phyloP scores from a whole-genome alignment of 2,329 filamentous ascomycete genomes.

The Fusarium pseudoanthophilum region DNA sequence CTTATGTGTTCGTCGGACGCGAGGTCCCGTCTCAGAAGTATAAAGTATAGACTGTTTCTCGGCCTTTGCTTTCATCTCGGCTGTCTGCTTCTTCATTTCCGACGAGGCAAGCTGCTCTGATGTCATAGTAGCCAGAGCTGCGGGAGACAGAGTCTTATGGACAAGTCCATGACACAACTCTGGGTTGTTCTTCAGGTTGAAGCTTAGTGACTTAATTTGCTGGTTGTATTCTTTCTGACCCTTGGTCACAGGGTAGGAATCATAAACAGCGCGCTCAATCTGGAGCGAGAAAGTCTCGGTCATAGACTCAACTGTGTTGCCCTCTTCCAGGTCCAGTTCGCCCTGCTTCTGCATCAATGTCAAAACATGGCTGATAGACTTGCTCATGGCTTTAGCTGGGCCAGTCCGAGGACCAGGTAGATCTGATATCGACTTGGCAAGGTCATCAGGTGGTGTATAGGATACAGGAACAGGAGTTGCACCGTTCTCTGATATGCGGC shows the following conservation, averaged over 20 bases:
- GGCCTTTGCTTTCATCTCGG: constrained; percentile 78
- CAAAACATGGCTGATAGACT: constrained; percentile 74
- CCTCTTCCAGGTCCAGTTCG: constrained; percentile 70
- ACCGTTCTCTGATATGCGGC: constrained; percentile 66
- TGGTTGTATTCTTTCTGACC: constrained; percentile 62
- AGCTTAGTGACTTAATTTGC: constrained; percentile 80
- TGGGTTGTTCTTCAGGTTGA: constrained; percentile 90
- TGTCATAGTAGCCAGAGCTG: constrained; percentile 87
- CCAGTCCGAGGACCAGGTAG: constrained; percentile 73
- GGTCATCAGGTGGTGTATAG: constrained; percentile 63
- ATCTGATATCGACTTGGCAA: constrained; percentile 62
- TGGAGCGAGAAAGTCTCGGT: constrained; percentile 78
- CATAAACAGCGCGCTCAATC: constrained; percentile 78
- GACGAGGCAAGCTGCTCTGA: constrained; percentile 92
- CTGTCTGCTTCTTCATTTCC: constrained; percentile 82
- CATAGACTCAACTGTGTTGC: constrained; percentile 70
- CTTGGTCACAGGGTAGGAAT: constrained; percentile 61
- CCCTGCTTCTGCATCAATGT: constrained; percentile 73
- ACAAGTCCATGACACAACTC: constrained; percentile 81
- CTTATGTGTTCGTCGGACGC: constrained; percentile 91
- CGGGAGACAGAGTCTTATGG: constrained; percentile 75
- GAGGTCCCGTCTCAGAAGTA: constrained; percentile 74
- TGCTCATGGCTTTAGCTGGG: constrained; percentile 76
- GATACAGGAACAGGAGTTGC: constrained; percentile 42
- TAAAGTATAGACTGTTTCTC: constrained; percentile 89